Percentiles rank a stretch among this genome's conserved stretches.
phyloP scores from a whole-genome alignment of 768 basidiomycete genomes.

The Lentinula aciculospora region DNA sequence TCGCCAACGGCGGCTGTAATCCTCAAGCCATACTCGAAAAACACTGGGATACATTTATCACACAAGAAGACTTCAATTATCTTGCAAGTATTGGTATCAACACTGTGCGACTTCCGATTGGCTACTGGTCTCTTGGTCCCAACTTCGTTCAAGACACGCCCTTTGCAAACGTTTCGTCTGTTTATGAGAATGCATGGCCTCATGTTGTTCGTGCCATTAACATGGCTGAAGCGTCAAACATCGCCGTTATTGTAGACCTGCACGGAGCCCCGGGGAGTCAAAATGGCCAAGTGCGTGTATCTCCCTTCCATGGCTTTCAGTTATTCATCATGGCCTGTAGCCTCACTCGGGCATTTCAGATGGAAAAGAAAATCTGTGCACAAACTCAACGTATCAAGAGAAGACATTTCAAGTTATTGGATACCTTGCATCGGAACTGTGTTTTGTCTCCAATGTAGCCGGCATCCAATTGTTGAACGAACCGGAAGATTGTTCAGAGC shows the following conservation, averaged over 20 bases:
- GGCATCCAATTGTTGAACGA: slow-evolving; percentile 62
- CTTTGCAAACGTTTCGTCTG: slow-evolving; percentile 44
- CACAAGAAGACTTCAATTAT: slow-evolving; percentile 56
- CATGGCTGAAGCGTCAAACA: slow-evolving; percentile 35
- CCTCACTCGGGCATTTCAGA: slow-evolving; percentile 64
- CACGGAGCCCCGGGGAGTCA: slow-evolving; percentile 77
- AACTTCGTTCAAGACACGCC: slow-evolving; percentile 59
- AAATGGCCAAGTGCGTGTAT: slow-evolving; percentile 43
- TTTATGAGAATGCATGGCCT: slow-evolving; percentile 64
- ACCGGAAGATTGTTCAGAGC: slow-evolving; percentile 40
- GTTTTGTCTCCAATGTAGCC: slow-evolving; percentile 45
- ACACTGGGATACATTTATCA: slow-evolving; percentile 78
- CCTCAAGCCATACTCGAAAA: slow-evolving; percentile 53
- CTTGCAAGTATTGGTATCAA: slow-evolving; percentile 66
- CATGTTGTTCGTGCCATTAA: slow-evolving; percentile 58
- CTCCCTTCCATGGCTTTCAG: not conserved
- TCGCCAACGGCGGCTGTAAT: slow-evolving; percentile 44
- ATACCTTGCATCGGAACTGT: slow-evolving; percentile 35
- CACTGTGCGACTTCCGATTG: slow-evolving; percentile 58
- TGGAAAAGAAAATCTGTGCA: slow-evolving; percentile 42
- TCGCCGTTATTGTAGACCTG: slow-evolving; percentile 62
- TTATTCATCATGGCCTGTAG: not conserved
- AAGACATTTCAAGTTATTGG: slow-evolving; percentile 48
- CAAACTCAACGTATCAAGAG: slow-evolving; percentile 34
- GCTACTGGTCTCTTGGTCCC: slow-evolving; percentile 56